Base-by-base conservation (phyloP, 83 land plant species). In the Picea abies region DNA sequence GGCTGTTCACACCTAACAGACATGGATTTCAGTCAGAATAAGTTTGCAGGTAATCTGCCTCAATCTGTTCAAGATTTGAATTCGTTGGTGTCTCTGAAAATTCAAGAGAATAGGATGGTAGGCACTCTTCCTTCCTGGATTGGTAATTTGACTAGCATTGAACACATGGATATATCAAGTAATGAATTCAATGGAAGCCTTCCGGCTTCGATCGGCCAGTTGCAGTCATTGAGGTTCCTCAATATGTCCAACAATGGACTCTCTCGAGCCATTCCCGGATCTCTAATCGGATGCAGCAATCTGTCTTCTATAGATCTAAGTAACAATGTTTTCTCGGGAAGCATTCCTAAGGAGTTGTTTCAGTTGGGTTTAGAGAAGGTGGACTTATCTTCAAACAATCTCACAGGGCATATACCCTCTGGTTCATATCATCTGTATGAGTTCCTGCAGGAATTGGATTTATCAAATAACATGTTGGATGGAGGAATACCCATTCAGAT, bases 41-140 rank as follows among this genome's bases (percentile, higher is more conserved):
- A 64, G 65, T 87, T 94, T 80, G 60, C 82, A 11, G 95, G 92
- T 35, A 73, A 10, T 23, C 10, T 94, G 1, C 96, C 96, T 3
- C 84, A 69, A 10, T 86, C 89, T 0, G 12, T 92, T 11, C 88
- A 83, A 62, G 60, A 32, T 26, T 86, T 90, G 25, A 78, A 56
- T 1, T 85, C 80, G 1, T 66, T 94, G 52, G 37, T 78, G 16
- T 81, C 52, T 29, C 79, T 94, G 37, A 80, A 82, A 56, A 22
- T 88, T 37, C 83, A 88, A 32, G 84, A 72, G 47, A 94, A 94
- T 76, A 64, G 60, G 63, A 44, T 94, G 23, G 52, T 68, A 44
- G 97, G 89, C 6, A 84, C 79, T 7, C 29, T 95, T 26, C 94
- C 96, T 56, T 56, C 84, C 5, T 95, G 94, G 96, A 88, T 95